Evolutionary conservation across 148 eudicot genomes (phyloP), one percentile per base, ranked within the genome.

Genomic region (Chenopodium berlandieri): DNA sequence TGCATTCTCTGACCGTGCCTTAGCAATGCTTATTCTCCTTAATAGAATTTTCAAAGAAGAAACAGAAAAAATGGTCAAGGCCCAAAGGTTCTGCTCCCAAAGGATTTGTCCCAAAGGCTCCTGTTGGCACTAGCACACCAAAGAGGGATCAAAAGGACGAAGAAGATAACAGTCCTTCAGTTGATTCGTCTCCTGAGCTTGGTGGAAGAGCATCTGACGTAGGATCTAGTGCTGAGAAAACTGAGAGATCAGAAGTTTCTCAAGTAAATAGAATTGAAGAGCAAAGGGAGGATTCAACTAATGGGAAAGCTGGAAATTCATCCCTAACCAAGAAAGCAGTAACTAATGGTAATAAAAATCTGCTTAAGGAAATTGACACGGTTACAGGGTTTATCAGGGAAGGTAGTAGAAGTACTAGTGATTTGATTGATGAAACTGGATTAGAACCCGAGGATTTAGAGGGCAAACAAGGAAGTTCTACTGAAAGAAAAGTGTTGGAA

Each of bases 1-100:
- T 32, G 40, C 65, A 31, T 47, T 4, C 31, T 82, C 73, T 67
- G 32, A 82, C 73, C 16, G 65, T 50, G 30, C 32, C 71, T 75
- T 34, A 20, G 75, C 79, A 67, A 75, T 79, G 78, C 40, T 72
- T 75, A 20, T 72, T 54, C 31, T 9, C 44, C 22, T 79, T 23
- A 62, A 74, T 84, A 96, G 99, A 94, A 72, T 92, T 88, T 73
- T 90, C 97, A 58, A 91, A 86, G 85, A 90, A 84, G 79, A 87
- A 86, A 79, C 90, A 46, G 46, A 87, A 85, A 79, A 96, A 79
- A 84, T 76, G 78, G 82, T 88, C 91, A 32, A 88, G 86, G 83
- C 54, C 89, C 37, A 88, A 87, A 87, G 88, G 85, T 69, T 81
- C 92, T 65, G 46, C 87, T 71, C 87, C 93, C 3, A 92, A 92